phyloP scores from a whole-genome alignment of 2,329 filamentous ascomycete species.

The Hypoxylon sp. region DNA sequence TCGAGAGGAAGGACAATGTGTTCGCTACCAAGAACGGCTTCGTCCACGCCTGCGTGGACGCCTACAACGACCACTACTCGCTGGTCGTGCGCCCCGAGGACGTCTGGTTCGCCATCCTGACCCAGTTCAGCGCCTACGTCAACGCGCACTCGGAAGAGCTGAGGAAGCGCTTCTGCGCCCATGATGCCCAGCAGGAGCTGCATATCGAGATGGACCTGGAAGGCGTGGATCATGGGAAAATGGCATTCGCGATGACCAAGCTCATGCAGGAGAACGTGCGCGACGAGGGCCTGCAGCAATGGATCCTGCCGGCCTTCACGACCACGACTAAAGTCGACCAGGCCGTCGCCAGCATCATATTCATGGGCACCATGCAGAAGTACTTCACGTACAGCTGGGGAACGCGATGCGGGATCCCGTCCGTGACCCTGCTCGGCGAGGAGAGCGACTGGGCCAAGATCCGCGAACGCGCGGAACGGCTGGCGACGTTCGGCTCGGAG shows the following conservation, averaged over 20 bases:
- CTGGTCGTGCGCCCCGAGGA: conserved; percentile 64
- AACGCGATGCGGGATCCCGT: conserved; percentile 61
- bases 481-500: conserved; percentile 44
- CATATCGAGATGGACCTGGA: conserved; percentile 38
- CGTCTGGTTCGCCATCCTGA: conserved; percentile 64
- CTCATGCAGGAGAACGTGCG: conserved; percentile 58
- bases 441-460: conserved; percentile 58
- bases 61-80: conserved; percentile 60
- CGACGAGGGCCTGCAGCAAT: conserved; percentile 56
- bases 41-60: conserved; percentile 55
- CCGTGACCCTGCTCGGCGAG: conserved; percentile 63
- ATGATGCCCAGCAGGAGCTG: conserved; percentile 56
- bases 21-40: conserved; percentile 53
- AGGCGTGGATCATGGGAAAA: conserved; percentile 48
- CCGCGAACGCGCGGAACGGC: conserved; percentile 38
- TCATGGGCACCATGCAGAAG: conserved; percentile 62
- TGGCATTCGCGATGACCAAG: conserved; percentile 56
- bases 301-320: conserved; percentile 61
- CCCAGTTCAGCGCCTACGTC: conserved; percentile 61
- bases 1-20: conserved; percentile 42
- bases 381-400: conserved; percentile 58
- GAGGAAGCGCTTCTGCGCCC: conserved; percentile 58
- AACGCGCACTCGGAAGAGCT: conserved; percentile 62
- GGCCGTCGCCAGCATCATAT: conserved; percentile 57
- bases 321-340: conserved; percentile 61